Conservation (phyloP, 352 stramenopile genomes). For the Pythium folliculosum region DNA sequence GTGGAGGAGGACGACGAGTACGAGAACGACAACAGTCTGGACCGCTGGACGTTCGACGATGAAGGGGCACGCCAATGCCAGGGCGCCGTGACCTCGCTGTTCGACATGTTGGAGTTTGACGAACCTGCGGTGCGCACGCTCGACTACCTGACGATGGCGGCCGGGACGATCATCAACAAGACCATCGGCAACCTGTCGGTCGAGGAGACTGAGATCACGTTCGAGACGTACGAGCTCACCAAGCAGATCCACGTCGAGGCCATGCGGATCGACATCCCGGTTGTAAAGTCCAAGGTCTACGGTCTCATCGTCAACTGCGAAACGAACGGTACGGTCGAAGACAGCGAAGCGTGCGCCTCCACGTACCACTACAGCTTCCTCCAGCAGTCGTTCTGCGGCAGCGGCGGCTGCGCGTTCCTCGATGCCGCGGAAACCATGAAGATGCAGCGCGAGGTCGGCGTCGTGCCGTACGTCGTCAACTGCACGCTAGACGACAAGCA, state of each 20-base stretch:
- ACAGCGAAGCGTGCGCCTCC: slow-evolving; percentile 6
- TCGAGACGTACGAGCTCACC: slow-evolving; percentile 25
- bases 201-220: slow-evolving; percentile 1
- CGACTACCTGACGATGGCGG: background rate
- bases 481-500: slow-evolving; percentile 32
- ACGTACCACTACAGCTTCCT: slow-evolving; percentile 33
- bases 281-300: slow-evolving; percentile 6
- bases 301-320: background rate
- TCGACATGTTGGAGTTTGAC: slow-evolving; percentile 33
- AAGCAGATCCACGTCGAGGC: slow-evolving; percentile 17
- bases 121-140: background rate
- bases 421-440: slow-evolving; percentile 33
- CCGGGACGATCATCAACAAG: slow-evolving; percentile 1
- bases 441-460: slow-evolving; percentile 39
- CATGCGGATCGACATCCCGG: slow-evolving; percentile 19
- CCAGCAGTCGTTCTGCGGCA: slow-evolving; percentile 36
- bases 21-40: background rate
- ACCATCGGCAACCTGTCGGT: slow-evolving; percentile 1
- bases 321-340: background rate
- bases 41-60: slow-evolving; percentile 31
- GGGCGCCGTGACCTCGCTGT: slow-evolving; percentile 37
- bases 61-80: slow-evolving; percentile 45
- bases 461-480: slow-evolving; percentile 44
- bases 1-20: background rate
- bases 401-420: slow-evolving; percentile 41